These are phyloP conservation scores for Gleditsia sinensis DNA, from an alignment of 306 rosid genomes.

Conservation along the genomic window DNA sequence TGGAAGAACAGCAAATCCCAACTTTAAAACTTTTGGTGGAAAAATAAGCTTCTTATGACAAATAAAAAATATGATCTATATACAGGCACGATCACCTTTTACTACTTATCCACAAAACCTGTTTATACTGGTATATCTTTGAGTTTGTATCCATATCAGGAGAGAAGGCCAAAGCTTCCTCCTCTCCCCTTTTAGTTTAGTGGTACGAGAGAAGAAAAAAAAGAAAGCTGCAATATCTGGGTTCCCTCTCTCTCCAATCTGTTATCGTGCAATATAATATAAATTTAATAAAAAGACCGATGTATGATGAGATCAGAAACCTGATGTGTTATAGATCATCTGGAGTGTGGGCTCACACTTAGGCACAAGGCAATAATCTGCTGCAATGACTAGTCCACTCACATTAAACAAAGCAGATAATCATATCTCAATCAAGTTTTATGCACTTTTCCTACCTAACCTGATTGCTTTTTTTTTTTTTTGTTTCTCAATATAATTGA, in stretches of 20 bases:
- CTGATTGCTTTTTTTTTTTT: neutral
- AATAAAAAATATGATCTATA: conserved; percentile 22
- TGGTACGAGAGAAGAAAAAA: neutral
- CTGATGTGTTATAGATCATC: neutral
- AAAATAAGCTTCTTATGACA: conserved; percentile 17
- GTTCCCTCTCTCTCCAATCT: conserved; percentile 23
- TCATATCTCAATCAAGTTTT: neutral
- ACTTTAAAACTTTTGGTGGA: conserved; percentile 8
- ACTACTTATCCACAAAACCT: conserved; percentile 17
- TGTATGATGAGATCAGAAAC: conserved; percentile 3
- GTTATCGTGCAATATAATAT: neutral
- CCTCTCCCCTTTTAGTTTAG: conserved; percentile 18
- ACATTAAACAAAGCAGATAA: neutral
- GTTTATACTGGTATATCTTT: neutral
- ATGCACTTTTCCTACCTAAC: conserved; percentile 17
- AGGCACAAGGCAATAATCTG: neutral
- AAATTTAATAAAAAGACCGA: neutral
- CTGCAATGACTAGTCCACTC: conserved; percentile 5
- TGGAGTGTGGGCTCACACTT: neutral
- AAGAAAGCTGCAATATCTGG: neutral
- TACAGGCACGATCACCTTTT: neutral
- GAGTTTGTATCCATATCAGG: conserved; percentile 9
- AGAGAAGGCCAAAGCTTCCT: too few species aligned
- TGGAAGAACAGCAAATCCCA: conserved; percentile 14
- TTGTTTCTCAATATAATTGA: neutral